Conservation (phyloP, 2,329 filamentous ascomycete species). For the Talaromyces amestolkiae region DNA sequence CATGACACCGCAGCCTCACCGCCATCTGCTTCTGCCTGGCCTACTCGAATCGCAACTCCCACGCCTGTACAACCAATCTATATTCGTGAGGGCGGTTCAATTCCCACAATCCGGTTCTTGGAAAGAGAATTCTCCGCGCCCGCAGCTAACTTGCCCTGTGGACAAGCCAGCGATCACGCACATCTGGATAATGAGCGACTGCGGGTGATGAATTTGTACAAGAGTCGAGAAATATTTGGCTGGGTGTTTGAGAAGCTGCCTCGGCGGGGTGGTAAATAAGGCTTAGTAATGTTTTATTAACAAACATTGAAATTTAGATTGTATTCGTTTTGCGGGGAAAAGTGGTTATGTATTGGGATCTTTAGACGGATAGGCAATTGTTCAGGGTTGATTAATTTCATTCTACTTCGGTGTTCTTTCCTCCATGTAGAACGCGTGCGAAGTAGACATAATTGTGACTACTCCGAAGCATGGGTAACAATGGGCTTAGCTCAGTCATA, state of each 20-base stretch:
- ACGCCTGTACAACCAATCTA: conserved; percentile 63
- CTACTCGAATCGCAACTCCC: not conserved
- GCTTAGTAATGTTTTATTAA: not conserved
- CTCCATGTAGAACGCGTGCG: not conserved
- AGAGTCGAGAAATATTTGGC: conserved; percentile 87
- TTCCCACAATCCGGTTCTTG: conserved; percentile 88
- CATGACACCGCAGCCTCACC: not conserved
- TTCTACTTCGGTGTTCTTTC: not conserved
- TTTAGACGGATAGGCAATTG: not conserved
- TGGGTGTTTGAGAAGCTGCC: conserved; percentile 73
- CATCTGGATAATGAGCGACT: conserved; percentile 96
- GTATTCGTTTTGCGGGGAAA: not conserved
- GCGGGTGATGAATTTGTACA: conserved; percentile 79
- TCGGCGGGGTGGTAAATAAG: conserved; percentile 23
- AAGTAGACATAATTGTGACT: not conserved
- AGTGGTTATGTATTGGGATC: not conserved
- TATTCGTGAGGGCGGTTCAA: conserved; percentile 92
- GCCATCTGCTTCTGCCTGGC: not conserved
- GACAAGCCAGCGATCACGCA: conserved; percentile 88
- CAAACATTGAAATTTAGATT: not conserved
- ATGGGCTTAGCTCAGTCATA: too few relatives aligned
- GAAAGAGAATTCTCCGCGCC: conserved; percentile 92
- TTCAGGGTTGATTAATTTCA: not conserved
- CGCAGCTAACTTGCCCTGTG: conserved; percentile 88
- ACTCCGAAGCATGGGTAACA: not conserved